Evolutionary conservation across 2,329 filamentous ascomycete species (phyloP).

Genomic region (Trichophyton simii): DNA sequence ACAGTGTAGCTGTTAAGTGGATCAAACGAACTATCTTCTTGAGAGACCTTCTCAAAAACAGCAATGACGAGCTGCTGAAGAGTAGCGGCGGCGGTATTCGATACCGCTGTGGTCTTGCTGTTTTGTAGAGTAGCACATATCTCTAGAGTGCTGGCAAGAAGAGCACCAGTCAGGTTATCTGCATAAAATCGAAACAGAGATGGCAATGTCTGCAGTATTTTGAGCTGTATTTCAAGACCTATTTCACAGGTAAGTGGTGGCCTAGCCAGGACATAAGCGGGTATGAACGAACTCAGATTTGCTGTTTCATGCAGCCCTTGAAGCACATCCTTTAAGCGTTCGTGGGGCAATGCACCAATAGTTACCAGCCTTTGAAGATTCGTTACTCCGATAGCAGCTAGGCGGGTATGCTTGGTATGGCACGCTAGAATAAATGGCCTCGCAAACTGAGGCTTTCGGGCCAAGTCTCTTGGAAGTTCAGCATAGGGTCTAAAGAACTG

Average conservation of each 20-base stretch:
- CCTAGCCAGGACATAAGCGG: background rate
- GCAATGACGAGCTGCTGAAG: conserved; percentile 85
- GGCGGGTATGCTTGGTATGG: conserved; percentile 76
- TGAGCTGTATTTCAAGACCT: conserved; percentile 81
- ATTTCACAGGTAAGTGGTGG: conserved; percentile 11
- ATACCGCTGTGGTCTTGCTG: conserved; percentile 85
- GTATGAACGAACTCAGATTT: conserved; percentile 45
- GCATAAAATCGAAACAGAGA: conserved; percentile 85
- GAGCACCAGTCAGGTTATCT: conserved; percentile 62
- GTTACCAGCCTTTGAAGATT: conserved; percentile 84
- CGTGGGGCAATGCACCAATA: conserved; percentile 62
- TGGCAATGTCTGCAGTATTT: conserved; percentile 84
- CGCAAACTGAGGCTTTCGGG: conserved; percentile 68
- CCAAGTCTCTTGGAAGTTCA: conserved; percentile 53
- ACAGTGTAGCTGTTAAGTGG: background rate
- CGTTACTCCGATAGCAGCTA: conserved; percentile 73
- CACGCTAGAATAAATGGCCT: conserved; percentile 93
- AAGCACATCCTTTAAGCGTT: conserved; percentile 71
- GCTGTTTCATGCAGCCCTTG: conserved; percentile 79
- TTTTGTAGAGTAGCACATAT: conserved; percentile 85
- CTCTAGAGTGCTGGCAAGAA: conserved; percentile 71
- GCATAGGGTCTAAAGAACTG: conserved; percentile 12
- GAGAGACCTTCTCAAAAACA: conserved; percentile 80
- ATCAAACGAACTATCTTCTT: conserved; percentile 57
- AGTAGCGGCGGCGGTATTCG: conserved; percentile 92